Conservation (phyloP, 352 stramenopile genomes). For the Phytophthora ramorum region DNA sequence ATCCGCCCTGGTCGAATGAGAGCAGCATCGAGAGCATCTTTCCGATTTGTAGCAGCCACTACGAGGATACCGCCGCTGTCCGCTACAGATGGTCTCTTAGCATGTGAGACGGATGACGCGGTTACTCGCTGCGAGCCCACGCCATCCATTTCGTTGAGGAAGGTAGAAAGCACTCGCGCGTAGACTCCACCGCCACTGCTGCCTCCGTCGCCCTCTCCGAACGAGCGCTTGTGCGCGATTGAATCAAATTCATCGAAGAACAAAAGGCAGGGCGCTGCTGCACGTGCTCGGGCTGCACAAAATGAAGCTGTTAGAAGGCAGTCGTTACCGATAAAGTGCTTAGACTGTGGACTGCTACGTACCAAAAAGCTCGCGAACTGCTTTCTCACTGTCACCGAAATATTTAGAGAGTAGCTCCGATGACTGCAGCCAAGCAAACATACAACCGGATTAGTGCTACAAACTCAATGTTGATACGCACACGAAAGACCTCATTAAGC, state of each 20-base stretch:
- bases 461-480: neutral
- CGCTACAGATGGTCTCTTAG: slow-evolving; percentile 7
- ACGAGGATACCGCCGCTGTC: slow-evolving; percentile 62
- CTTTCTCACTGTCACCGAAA: slow-evolving; percentile 87
- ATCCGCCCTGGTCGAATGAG: slow-evolving; percentile 83
- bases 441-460: neutral
- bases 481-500: neutral
- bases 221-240: slow-evolving; percentile 82
- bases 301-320: slow-evolving; percentile 8
- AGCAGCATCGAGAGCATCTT: slow-evolving; percentile 67
- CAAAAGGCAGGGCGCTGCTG: slow-evolving; percentile 74
- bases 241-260: slow-evolving; percentile 91
- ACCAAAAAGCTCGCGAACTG: slow-evolving; percentile 85
- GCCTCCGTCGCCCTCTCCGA: slow-evolving; percentile 48
- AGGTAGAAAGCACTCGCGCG: slow-evolving; percentile 81
- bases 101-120: slow-evolving; percentile 22
- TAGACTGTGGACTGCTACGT: slow-evolving; percentile 6
- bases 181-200: slow-evolving; percentile 66
- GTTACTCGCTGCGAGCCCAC: slow-evolving; percentile 49
- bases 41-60: slow-evolving; percentile 77
- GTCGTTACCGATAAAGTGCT: neutral
- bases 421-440: slow-evolving; percentile 47
- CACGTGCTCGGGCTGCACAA: slow-evolving; percentile 64
- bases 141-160: slow-evolving; percentile 89
- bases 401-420: slow-evolving; percentile 89